Evolutionary conservation across 73 alveolate genomes (phyloP).

Genomic region (Paraurostyla sp.): DNA sequence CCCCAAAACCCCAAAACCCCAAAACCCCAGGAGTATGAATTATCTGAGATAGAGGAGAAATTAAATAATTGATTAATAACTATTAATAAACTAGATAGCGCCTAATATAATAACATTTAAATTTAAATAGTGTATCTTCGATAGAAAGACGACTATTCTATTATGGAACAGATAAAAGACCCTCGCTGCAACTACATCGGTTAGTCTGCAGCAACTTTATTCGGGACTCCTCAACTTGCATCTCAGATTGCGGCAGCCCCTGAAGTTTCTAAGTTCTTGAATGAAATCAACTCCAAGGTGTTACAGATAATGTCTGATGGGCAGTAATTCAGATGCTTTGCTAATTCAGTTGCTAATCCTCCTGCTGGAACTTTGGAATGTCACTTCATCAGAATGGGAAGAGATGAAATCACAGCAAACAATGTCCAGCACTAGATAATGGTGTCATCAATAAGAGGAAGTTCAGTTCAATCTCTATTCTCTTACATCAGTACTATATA

Average conservation of each 20-base stretch:
- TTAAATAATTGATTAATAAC: not conserved
- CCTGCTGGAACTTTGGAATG: slow-evolving; percentile 67
- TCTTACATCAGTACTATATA: slow-evolving; percentile 56
- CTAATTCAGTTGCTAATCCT: slow-evolving; percentile 41
- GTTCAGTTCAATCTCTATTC: slow-evolving; percentile 63
- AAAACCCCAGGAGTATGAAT: slow-evolving; percentile 14
- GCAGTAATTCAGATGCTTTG: slow-evolving; percentile 58
- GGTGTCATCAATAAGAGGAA: slow-evolving; percentile 65
- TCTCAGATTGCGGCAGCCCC: slow-evolving; percentile 23
- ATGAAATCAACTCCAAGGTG: slow-evolving; percentile 48
- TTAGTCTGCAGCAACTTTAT: slow-evolving; percentile 42
- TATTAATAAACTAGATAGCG: not conserved
- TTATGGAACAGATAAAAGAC: slow-evolving; percentile 14
- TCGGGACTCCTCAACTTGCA: slow-evolving; percentile 57
- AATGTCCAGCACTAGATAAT: slow-evolving; percentile 43
- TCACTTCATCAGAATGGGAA: slow-evolving; percentile 65
- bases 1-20: too few relatives aligned
- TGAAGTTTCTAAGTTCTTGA: slow-evolving; percentile 63
- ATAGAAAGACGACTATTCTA: not conserved
- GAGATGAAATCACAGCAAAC: slow-evolving; percentile 60
- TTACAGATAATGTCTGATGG: slow-evolving; percentile 64
- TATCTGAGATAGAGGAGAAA: not conserved
- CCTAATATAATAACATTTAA: not conserved
- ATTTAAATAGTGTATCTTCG: slow-evolving; percentile 8
- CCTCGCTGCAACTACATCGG: slow-evolving; percentile 61